Percentiles rank a stretch among this genome's conserved stretches.
Evolutionary conservation across 106 monocot species (phyloP).

Genomic region (Acorus calamus): DNA sequence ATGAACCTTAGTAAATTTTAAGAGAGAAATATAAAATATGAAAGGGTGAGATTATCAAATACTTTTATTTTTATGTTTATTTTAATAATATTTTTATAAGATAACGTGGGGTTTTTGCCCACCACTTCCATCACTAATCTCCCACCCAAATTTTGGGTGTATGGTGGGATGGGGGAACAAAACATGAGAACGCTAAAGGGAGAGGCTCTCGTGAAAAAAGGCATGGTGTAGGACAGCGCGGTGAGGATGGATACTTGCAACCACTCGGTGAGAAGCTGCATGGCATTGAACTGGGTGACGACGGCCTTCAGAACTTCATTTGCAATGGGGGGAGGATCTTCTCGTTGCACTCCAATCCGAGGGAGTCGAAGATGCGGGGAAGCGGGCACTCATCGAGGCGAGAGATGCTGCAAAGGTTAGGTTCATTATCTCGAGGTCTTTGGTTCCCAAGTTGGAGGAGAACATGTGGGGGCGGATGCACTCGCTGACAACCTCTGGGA

Average conservation of each 20-base stretch:
- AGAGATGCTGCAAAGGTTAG: slow-evolving; percentile 75
- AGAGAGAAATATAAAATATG: no score
- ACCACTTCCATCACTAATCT: no score
- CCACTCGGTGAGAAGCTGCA: slow-evolving; percentile 59
- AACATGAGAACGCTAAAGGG: no score
- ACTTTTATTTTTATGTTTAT: no score
- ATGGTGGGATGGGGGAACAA: no score
- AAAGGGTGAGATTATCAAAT: no score
- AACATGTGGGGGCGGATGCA: slow-evolving; percentile 91
- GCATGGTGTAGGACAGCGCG: no score
- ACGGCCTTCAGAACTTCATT: slow-evolving; percentile 72
- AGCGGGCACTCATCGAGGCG: slow-evolving; percentile 49
- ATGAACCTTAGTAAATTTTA: no score
- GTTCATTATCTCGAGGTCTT: slow-evolving; percentile 95
- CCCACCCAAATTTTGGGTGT: no score
- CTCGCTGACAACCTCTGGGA: slow-evolving; percentile 63
- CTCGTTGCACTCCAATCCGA: slow-evolving; percentile 85
- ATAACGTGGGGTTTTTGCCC: no score
- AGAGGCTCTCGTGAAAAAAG: no score
- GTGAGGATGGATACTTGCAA: slow-evolving; percentile 64
- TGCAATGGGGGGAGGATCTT: slow-evolving; percentile 81
- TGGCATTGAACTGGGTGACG: slow-evolving; percentile 75
- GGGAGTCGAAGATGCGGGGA: slow-evolving; percentile 69
- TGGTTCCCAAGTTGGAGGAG: slow-evolving; percentile 86
- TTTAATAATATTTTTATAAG: no score